Evolutionary conservation across 2,329 filamentous ascomycete genomes (phyloP).

Genomic region (Alternaria sp.): DNA sequence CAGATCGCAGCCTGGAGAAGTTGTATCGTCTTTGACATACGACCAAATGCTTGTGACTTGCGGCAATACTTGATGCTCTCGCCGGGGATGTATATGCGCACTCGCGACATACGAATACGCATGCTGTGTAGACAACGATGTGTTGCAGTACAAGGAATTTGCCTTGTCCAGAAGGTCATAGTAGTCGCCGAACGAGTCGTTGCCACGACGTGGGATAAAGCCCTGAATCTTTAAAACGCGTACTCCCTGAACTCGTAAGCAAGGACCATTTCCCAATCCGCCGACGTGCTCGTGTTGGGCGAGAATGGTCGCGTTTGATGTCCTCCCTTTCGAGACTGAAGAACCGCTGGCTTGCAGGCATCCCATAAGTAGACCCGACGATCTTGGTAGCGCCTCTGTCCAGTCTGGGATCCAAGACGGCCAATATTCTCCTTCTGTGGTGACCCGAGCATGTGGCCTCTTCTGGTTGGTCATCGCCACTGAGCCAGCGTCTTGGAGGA

Average conservation of each 20-base stretch:
- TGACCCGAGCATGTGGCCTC: not conserved
- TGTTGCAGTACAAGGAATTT: not conserved
- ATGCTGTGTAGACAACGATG: not conserved
- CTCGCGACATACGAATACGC: not conserved
- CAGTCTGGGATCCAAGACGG: not conserved
- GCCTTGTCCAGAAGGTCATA: rapidly evolving
- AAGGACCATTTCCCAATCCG: not conserved
- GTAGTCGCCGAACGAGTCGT: not conserved
- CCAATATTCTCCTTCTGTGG: not conserved
- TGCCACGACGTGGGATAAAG: not conserved
- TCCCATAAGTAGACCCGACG: not conserved
- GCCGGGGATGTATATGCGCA: not conserved
- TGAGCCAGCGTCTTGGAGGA: not conserved
- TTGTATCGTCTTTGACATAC: not conserved
- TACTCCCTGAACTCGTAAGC: not conserved
- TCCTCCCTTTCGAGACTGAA: not conserved
- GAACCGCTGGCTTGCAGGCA: not conserved
- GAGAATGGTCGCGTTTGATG: not conserved
- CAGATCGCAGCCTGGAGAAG: rapidly evolving
- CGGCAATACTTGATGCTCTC: not conserved
- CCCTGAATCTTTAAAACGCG: not conserved
- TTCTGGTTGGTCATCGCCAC: not conserved
- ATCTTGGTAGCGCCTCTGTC: not conserved
- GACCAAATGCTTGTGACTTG: not conserved
- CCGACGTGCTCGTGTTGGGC: not conserved